Base-by-base conservation (phyloP, 1,284 basidiomycete species). In the Sphagnurus paluster region DNA sequence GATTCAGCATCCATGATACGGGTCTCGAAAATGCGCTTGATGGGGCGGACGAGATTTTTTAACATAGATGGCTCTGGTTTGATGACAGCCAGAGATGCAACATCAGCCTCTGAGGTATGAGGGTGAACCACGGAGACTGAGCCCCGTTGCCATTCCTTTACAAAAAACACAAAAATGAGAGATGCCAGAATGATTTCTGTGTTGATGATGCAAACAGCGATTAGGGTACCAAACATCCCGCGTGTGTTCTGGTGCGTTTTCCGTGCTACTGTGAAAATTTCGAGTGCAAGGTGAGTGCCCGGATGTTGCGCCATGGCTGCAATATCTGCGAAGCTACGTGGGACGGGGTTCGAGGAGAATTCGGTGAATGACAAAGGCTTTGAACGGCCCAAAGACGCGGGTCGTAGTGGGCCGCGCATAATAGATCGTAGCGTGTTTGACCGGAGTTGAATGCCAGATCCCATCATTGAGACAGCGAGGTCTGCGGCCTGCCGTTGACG, bases 131-230 rank as follows among this genome's bases (percentile, higher is more conserved):
- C 58, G 54, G 20, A 49, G 41, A 21, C 65, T 37, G 39, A 33
- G 50, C 43, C 48, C 54, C 34, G 50, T 50, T 86, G 75, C 71
- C 75, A 85, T 33, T 87, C 84, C 52, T 83, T 79, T 30, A 87
- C 65, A 14, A 88, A 60, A 28, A 81, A 64, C 1, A 76, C 82
- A 48, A 90, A 86, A 5, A 90, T 66, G 19, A 90, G 66, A 1
- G 82, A 80, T 1, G 79, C 87, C 20, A 85, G 72, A 32, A 90
- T 71, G 37, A 90, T 80, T 57, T 90, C 87, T 21, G 87, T 85
- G 40, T 90, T 86, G 35, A 88, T 62, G 9, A 90, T 65, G 51
- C 83, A 85, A 5, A 82, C 73, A 2, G 75, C 70, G 52, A 90
- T 72, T 33, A 87, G 62, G 2, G 71, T 68, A 32, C 75, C 72